These are phyloP conservation scores for Epichloe festucae DNA, from an alignment of 2,329 filamentous ascomycete genomes.

Conservation along the genomic window DNA sequence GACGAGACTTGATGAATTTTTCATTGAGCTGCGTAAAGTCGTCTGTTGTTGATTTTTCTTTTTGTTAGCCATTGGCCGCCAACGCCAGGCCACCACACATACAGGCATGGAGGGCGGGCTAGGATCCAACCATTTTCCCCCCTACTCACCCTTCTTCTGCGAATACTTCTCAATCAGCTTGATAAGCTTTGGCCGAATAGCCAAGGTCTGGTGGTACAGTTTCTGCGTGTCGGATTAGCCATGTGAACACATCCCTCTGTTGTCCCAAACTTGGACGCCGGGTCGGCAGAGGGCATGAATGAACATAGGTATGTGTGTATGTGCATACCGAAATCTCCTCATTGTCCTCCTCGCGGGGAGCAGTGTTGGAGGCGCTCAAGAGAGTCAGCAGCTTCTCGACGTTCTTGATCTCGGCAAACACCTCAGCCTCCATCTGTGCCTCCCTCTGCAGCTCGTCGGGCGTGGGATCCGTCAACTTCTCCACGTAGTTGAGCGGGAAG, in stretches of 20 bases:
- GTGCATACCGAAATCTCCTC: constrained; percentile 79
- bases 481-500: constrained; percentile 96
- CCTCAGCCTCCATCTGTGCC: constrained; percentile 79
- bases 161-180: constrained; percentile 98
- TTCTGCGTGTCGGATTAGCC: constrained; percentile 34
- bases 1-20: constrained; percentile 96
- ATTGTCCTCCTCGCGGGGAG: constrained; percentile 76
- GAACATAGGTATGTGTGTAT: too few species aligned
- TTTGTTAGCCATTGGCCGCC: not conserved
- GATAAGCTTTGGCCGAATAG: constrained; percentile 91
- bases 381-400: constrained; percentile 66
- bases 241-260: not conserved
- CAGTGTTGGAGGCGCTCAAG: constrained; percentile 73
- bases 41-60: constrained; percentile 38
- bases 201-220: constrained; percentile 83
- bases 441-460: constrained; percentile 88
- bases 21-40: constrained; percentile 98
- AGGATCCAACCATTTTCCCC: not conserved
- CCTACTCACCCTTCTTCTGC: constrained; percentile 75
- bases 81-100: not conserved
- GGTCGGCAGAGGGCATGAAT: too few species aligned
- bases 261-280: too few species aligned
- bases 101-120: not conserved
- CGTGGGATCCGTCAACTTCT: constrained; percentile 91
- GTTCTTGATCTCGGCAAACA: constrained; percentile 52